These are phyloP conservation scores for Fistulifera solaris DNA, from an alignment of 108 stramenopile genomes.

Conservation along the genomic window DNA sequence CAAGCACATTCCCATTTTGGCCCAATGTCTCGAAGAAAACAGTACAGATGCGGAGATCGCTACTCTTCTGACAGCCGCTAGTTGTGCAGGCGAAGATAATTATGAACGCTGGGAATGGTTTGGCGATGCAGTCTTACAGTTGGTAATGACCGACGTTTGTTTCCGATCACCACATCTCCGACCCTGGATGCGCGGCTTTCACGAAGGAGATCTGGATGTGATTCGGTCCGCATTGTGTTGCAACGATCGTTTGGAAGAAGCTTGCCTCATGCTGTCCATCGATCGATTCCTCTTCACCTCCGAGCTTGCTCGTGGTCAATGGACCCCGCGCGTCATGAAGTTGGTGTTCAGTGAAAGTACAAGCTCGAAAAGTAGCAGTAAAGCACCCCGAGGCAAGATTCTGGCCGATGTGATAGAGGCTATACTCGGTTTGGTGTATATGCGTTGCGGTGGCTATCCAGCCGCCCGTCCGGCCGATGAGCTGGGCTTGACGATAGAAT, in stretches of 20 bases:
- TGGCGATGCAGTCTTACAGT: slow-evolving; percentile 56
- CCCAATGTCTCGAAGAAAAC: too few relatives aligned
- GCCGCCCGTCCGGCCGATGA: background rate
- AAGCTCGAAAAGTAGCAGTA: background rate
- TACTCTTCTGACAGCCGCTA: slow-evolving; percentile 25
- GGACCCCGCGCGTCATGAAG: slow-evolving; percentile 31
- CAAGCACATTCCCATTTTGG: background rate
- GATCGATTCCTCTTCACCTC: slow-evolving; percentile 30
- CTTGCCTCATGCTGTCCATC: slow-evolving; percentile 20
- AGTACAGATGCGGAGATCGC: slow-evolving; percentile 4
- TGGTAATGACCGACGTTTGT: slow-evolving; percentile 45
- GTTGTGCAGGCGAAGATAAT: slow-evolving; percentile 14
- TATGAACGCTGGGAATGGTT: slow-evolving; percentile 49
- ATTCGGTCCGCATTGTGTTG: slow-evolving; percentile 45
- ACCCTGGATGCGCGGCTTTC: slow-evolving; percentile 27
- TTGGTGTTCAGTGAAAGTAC: slow-evolving; percentile 4
- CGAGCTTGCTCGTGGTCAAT: slow-evolving; percentile 24
- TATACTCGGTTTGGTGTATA: slow-evolving; percentile 41
- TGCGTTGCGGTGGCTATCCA: slow-evolving; percentile 30
- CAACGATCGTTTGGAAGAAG: slow-evolving; percentile 26
- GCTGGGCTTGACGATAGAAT: background rate
- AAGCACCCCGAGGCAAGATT: slow-evolving; percentile 16
- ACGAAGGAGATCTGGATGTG: slow-evolving; percentile 46
- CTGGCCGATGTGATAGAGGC: slow-evolving; percentile 56
- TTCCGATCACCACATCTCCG: slow-evolving; percentile 23